Conservation (phyloP, 352 stramenopile genomes). For the Globisporangium middletonii region DNA sequence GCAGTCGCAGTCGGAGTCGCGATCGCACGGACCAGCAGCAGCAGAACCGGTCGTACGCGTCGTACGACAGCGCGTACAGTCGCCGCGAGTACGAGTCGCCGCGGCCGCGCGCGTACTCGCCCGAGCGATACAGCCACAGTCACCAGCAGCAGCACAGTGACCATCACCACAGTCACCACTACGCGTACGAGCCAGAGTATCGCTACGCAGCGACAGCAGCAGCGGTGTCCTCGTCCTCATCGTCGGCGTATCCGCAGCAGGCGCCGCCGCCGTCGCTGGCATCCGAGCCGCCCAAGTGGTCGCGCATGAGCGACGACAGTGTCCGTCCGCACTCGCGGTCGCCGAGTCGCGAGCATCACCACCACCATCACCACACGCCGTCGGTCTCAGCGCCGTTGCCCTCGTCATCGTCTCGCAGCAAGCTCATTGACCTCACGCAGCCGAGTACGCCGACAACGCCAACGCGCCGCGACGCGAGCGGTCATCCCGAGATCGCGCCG, state of each 20-base stretch:
- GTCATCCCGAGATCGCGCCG: conserved; percentile 19
- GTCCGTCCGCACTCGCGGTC: no score
- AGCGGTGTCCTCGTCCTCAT: neutral
- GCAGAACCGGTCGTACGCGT: conserved; percentile 2
- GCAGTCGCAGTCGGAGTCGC: conserved; percentile 3
- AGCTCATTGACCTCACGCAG: neutral
- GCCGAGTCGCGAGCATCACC: neutral
- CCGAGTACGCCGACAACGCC: neutral
- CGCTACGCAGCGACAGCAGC: neutral
- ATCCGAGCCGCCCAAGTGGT: no score
- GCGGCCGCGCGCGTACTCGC: conserved; percentile 9
- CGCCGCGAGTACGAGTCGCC: conserved; percentile 12
- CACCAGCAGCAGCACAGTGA: neutral
- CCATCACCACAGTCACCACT: conserved; percentile 10
- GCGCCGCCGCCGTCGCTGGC: neutral
- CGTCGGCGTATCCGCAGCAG: conserved; percentile 3
- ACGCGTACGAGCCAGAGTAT: conserved; percentile 13
- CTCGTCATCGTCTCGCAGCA: neutral
- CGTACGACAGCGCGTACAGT: conserved; percentile 4
- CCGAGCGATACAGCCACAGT: neutral
- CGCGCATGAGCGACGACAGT: no score
- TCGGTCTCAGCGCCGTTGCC: no score
- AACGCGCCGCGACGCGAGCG: neutral
- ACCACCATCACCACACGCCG: neutral
- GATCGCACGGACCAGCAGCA: neutral